Evolutionary conservation across 164 flowering plant genomes (phyloP), one percentile per base, ranked within the genome.

Genomic region (Magnolia changhungtana): DNA sequence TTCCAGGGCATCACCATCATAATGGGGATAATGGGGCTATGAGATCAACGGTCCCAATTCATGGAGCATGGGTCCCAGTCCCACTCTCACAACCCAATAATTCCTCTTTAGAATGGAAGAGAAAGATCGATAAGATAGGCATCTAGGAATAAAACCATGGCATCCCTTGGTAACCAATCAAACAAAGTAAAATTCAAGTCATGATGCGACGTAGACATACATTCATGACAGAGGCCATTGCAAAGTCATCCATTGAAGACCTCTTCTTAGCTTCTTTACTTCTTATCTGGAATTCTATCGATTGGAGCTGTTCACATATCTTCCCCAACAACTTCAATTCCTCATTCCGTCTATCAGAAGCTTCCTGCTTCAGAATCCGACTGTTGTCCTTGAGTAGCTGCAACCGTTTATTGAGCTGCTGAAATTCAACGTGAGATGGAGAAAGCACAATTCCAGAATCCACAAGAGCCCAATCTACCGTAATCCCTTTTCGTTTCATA

Each of bases 261-360:
- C 77, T 14, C 65, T 79, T 80, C 63, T 81, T 82, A 24, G 61
- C 13, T 78, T 75, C 87, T 80, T 67, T 83, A 55, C 66, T 84
- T 76, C 59, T 83, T 63, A 91, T 81, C 50, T 89, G 91, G 69
- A 80, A 78, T 73, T 89, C 83, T 73, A 93, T 77, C 19, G 77
- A 71, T 27, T 82, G 82, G n/a, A 92, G 81, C 75, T 89, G 85
- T 68, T 88, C 88, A 49, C 59, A 73, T 63, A 92, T 92, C 79
- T 89, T 90, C 82, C 77, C 84, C 79, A 96, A 82, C 82, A 92
- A 63, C 67, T 71, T 83, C 80, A 86, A 8, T 58, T 84, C 90
- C 64, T 87, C 88, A 77, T 85, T 84, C 61, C 83, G 74, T 73
- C 37, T 78, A n/a, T 79, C 73, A 66, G 31, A 73, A 75, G 72